Evolutionary conservation across 1,139 yeast genomes (phyloP).

Genomic region (Eremothecium cymbalariae): DNA sequence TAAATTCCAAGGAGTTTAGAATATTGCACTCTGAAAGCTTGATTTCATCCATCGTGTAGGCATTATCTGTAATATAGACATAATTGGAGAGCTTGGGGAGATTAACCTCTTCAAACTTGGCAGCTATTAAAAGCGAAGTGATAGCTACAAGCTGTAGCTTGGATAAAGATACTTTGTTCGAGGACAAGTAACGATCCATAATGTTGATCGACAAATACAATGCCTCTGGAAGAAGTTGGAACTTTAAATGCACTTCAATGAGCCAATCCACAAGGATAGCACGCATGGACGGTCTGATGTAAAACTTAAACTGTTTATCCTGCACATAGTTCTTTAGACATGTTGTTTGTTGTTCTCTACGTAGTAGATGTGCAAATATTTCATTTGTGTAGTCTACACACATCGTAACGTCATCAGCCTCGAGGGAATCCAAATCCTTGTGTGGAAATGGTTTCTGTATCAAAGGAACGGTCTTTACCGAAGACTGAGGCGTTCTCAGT

Average conservation of each 20-base stretch:
- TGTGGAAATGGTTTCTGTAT: conserved; percentile 1
- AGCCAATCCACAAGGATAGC: conserved; percentile 90
- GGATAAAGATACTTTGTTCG: conserved; percentile 68
- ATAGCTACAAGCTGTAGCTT: conserved; percentile 85
- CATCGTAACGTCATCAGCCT: conserved; percentile 80
- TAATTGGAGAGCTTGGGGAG: conserved; percentile 84
- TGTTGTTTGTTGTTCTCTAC: conserved; percentile 59
- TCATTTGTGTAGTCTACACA: conserved; percentile 84
- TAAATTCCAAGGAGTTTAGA: conserved; percentile 64
- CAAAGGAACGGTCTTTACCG: too few species aligned
- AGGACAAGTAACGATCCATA: conserved; percentile 83
- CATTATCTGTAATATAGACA: conserved; percentile 80
- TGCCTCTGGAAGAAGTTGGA: conserved; percentile 82
- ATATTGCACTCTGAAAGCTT: conserved; percentile 80
- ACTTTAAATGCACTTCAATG: conserved; percentile 82
- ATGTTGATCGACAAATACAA: conserved; percentile 76
- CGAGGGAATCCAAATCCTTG: conserved; percentile 68
- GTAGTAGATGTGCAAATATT: conserved; percentile 68
- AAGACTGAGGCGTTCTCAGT: too few species aligned
- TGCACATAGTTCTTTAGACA: conserved; percentile 66
- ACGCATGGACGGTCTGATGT: conserved; percentile 75
- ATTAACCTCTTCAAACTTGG: conserved; percentile 92
- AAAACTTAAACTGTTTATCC: conserved; percentile 36
- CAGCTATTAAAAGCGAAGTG: conserved; percentile 82
- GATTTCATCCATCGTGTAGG: conserved; percentile 77